Percentiles rank a stretch among this genome's conserved stretches.
Evolutionary conservation across 371 early-diverging fungal genomes (phyloP).

Genomic region (Actinomortierella wolfii): DNA sequence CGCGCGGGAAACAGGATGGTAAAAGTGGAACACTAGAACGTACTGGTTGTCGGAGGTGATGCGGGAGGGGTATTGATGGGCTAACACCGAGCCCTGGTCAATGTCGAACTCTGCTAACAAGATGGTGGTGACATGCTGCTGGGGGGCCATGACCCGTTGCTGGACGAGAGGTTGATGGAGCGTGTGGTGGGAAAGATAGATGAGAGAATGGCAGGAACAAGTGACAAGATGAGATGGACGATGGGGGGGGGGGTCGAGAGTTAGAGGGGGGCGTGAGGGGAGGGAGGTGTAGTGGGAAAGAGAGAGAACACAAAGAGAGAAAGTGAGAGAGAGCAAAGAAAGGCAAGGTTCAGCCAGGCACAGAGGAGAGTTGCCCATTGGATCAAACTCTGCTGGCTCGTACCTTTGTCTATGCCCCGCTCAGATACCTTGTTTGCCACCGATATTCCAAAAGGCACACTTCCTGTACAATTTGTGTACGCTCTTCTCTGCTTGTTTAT

Average conservation of each 20-base stretch:
- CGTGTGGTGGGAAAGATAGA: not conserved
- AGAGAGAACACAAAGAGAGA: not conserved
- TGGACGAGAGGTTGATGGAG: not conserved
- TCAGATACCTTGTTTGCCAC: too few species aligned
- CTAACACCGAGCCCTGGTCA: slow-evolving; percentile 83
- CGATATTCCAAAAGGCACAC: too few species aligned
- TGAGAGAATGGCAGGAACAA: not conserved
- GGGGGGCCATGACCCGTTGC: slow-evolving; percentile 31
- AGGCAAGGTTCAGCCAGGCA: too few species aligned
- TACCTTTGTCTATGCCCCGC: too few species aligned
- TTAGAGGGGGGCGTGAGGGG: not conserved
- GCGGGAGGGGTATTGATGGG: slow-evolving; percentile 84
- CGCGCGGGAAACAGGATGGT: too few species aligned
- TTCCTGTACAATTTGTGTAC: too few species aligned
- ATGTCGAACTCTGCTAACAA: slow-evolving; percentile 94
- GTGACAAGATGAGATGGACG: not conserved
- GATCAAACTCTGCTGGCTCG: too few species aligned
- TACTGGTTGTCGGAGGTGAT: slow-evolving; percentile 90
- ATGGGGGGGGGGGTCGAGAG: not conserved
- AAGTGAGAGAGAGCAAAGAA: too few species aligned
- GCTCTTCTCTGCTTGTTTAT: too few species aligned
- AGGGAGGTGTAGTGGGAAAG: not conserved
- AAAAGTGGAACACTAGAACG: slow-evolving; percentile 10
- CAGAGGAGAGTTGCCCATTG: too few species aligned
- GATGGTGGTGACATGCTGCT: slow-evolving; percentile 79